Conservation (phyloP, 1,284 basidiomycete species). For the Meira nashicola region DNA sequence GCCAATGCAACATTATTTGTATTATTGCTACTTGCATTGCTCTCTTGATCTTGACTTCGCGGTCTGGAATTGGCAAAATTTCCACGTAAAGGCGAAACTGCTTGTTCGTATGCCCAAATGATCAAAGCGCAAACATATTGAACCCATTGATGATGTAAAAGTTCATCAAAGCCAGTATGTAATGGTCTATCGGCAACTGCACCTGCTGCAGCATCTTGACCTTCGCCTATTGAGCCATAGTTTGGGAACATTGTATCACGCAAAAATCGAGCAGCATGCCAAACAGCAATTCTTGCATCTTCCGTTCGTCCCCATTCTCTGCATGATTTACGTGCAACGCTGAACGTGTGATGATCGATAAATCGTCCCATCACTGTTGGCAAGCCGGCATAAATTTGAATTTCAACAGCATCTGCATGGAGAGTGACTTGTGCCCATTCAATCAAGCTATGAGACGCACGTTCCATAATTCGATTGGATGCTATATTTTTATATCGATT, state of each 20-base stretch:
- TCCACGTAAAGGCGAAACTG: slow-evolving; percentile 20
- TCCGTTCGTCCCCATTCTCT: slow-evolving; percentile 34
- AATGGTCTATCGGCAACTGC: background rate
- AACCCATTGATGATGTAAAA: slow-evolving; percentile 34
- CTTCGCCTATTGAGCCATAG: background rate
- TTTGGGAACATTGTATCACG: background rate
- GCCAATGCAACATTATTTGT: background rate
- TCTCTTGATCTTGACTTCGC: slow-evolving; percentile 14
- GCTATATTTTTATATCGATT: background rate
- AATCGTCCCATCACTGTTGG: slow-evolving; percentile 37
- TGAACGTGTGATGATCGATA: slow-evolving; percentile 36
- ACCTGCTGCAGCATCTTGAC: slow-evolving; percentile 17
- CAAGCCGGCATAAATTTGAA: slow-evolving; percentile 36
- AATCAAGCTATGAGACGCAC: slow-evolving; percentile 30
- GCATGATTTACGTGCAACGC: slow-evolving; percentile 24
- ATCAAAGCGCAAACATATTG: slow-evolving; percentile 35
- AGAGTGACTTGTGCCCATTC: slow-evolving; percentile 32
- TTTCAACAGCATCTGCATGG: slow-evolving; percentile 34
- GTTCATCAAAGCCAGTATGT: slow-evolving; percentile 24
- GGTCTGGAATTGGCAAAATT: slow-evolving; percentile 3
- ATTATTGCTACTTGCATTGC: background rate
- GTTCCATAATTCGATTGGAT: slow-evolving; percentile 22
- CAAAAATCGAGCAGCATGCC: slow-evolving; percentile 32
- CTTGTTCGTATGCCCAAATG: slow-evolving; percentile 37
- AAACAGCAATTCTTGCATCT: slow-evolving; percentile 28